Evolutionary conservation across 1,284 basidiomycete genomes (phyloP), one percentile per base, ranked within the genome.

Genomic region (Cryptococcus sp.): DNA sequence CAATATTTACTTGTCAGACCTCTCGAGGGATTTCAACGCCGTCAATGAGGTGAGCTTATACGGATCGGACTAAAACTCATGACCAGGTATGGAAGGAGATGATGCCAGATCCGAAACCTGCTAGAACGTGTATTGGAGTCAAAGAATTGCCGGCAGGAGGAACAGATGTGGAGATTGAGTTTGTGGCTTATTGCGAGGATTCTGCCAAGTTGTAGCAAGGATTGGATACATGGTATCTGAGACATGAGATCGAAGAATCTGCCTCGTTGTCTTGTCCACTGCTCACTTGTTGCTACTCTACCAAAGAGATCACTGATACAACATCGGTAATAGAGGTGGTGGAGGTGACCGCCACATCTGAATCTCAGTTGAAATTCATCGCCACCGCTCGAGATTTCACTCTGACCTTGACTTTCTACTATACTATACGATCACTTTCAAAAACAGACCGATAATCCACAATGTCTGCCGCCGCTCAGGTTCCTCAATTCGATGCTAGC

Each of bases 401-500:
- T 23, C 23, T 23, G 23, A 23, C 23, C 23, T 23, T 23, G 23
- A 23, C 23, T 23, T 23, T 23, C 23, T 23, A 23, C 23, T 23
- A 23, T 23, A 23, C 23, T 23, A 23, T 23, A 23, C 23, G 23
- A 23, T 23, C 23, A 23, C 23, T 23, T 23, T 23, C 23, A 23
- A 23, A 23, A 23, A 23, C 23, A 23, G 23, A 23, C 23, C 23
- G n/a, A 50, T 36, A 44, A 14, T 36, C 53, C 51, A 55, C 15
- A 23, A 73, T 70, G 67, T 66, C 72, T 5, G 46, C 60, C 14
- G 62, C 62, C 43, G 59, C 60, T 46, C 54, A 58, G 48, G 50
- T 61, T 57, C 71, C 72, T 59, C 83, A 85, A 64, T 87, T 92
- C 62, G 89, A 92, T 79, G 87, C 88, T 64, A 81, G 85, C 11